A percentile compares a stretch with the other conserved stretches of the same genome.
phyloP scores from a whole-genome alignment of 495 filamentous ascomycete species.

The Aspergillus hancockii region DNA sequence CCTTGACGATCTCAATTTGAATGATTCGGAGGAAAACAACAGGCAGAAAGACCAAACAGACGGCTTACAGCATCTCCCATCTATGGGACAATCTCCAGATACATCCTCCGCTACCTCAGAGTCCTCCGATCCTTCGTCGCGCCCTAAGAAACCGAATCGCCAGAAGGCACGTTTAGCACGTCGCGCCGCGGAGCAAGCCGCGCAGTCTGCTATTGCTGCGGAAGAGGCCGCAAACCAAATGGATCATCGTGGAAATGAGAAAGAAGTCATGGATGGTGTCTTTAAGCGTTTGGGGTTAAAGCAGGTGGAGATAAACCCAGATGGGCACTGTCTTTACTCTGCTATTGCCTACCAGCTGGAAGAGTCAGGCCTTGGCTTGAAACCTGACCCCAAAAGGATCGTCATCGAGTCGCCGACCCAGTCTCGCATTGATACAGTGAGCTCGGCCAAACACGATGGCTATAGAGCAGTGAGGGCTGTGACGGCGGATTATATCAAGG shows the following conservation, averaged over 20 bases:
- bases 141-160: slow-evolving; percentile 76
- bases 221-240: slow-evolving; percentile 73
- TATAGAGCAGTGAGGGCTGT: slow-evolving; percentile 51
- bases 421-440: slow-evolving; percentile 45
- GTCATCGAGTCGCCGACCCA: slow-evolving; percentile 36
- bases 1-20: slow-evolving; percentile 34
- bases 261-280: slow-evolving; percentile 62
- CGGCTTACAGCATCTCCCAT: slow-evolving; percentile 1
- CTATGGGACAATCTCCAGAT: slow-evolving; percentile 12
- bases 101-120: slow-evolving; percentile 11
- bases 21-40: slow-evolving; percentile 25
- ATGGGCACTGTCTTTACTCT: slow-evolving; percentile 95
- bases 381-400: slow-evolving; percentile 46
- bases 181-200: slow-evolving; percentile 79
- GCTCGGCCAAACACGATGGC: slow-evolving; percentile 43
- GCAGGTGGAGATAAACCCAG: slow-evolving; percentile 80
- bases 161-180: slow-evolving; percentile 89
- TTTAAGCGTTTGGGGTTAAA: slow-evolving; percentile 63
- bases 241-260: slow-evolving; percentile 72
- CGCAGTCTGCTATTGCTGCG: slow-evolving; percentile 63
- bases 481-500: slow-evolving; percentile 56
- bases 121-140: slow-evolving; percentile 16
- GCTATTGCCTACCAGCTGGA: slow-evolving; percentile 84
- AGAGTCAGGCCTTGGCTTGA: slow-evolving; percentile 43
- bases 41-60: slow-evolving; percentile 12